phyloP scores from a whole-genome alignment of 2,329 filamentous ascomycete species.

The Blastomyces silverae region DNA sequence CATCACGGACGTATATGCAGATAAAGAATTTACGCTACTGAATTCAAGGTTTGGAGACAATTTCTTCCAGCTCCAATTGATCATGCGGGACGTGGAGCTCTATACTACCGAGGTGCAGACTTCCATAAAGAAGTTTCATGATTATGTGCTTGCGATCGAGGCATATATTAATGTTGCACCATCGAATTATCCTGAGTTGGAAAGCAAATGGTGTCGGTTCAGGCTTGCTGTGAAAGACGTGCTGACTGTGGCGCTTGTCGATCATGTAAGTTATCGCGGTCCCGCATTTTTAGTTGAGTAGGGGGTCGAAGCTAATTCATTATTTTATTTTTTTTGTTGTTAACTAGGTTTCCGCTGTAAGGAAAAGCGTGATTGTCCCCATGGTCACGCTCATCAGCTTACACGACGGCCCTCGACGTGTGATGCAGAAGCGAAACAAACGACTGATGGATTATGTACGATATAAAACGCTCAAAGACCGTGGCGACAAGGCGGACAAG shows the following conservation, averaged over 20 bases:
- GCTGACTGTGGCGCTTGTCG: constrained; percentile 71
- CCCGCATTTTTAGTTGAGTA: not conserved
- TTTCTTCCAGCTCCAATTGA: constrained; percentile 84
- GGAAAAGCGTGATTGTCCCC: constrained; percentile 76
- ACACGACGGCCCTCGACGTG: constrained; percentile 74
- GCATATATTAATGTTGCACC: constrained; percentile 64
- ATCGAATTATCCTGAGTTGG: constrained; percentile 71
- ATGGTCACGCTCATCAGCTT: constrained; percentile 71
- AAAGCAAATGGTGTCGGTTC: constrained; percentile 91
- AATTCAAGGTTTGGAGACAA: constrained; percentile 87
- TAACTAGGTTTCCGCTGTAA: constrained; percentile 55
- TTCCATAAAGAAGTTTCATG: constrained; percentile 74
- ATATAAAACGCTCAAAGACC: constrained; percentile 67
- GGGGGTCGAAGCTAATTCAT: not conserved
- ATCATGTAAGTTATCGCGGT: constrained; percentile 57
- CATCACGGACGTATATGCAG: constrained; percentile 62
- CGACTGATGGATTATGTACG: constrained; percentile 83
- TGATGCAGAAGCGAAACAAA: constrained; percentile 93
- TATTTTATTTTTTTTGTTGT: not conserved
- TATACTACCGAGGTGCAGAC: constrained; percentile 75
- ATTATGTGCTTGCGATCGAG: constrained; percentile 75
- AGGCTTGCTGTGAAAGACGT: constrained; percentile 82
- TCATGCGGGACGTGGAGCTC: constrained; percentile 86
- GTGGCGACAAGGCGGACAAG: constrained; percentile 78
- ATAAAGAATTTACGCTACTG: constrained; percentile 70